Evolutionary conservation across 805 yeast genomes (phyloP).

Genomic region (Komagataella ulmi): DNA sequence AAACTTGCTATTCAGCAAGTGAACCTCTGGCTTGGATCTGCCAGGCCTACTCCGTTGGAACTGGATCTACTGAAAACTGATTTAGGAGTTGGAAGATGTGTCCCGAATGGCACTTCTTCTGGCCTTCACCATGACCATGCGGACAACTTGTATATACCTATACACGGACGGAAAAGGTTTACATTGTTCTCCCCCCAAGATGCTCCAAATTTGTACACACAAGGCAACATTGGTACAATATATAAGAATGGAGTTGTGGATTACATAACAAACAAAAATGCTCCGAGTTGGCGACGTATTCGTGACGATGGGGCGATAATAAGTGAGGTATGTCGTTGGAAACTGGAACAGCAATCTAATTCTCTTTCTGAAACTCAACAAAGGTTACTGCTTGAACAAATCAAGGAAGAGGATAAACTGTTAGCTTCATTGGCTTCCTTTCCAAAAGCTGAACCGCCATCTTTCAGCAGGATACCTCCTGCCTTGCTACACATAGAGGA

Average conservation of each 20-base stretch:
- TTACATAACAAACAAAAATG: conserved; percentile 35
- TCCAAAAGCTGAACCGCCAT: conserved; percentile 42
- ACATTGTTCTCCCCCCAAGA: conserved; percentile 55
- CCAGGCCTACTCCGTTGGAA: conserved; percentile 6
- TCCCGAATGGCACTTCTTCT: conserved; percentile 55
- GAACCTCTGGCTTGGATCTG: conserved; percentile 59
- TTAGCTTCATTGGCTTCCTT: conserved; percentile 3
- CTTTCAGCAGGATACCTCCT: conserved; percentile 55
- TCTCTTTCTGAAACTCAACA: conserved; percentile 12
- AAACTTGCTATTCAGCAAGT: conserved; percentile 53
- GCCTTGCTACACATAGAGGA: conserved; percentile 47
- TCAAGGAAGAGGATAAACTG: conserved; percentile 16
- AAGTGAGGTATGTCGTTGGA: conserved; percentile 34
- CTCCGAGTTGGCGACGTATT: conserved; percentile 51
- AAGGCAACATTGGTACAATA: conserved; percentile 43
- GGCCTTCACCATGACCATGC: conserved; percentile 78
- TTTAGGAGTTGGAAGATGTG: conserved; percentile 35
- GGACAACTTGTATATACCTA: conserved; percentile 54
- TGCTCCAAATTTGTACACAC: conserved; percentile 44
- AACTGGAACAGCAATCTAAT: conserved; percentile 10
- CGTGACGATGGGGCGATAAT: conserved; percentile 50
- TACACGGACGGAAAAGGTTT: conserved; percentile 50
- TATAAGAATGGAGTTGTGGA: conserved; percentile 57
- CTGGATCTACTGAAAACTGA: conserved; percentile 10
- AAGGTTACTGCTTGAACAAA: conserved; percentile 10